Evolutionary conservation across 148 eudicot species (phyloP).

Genomic region (Vaccinium macrocarpon): DNA sequence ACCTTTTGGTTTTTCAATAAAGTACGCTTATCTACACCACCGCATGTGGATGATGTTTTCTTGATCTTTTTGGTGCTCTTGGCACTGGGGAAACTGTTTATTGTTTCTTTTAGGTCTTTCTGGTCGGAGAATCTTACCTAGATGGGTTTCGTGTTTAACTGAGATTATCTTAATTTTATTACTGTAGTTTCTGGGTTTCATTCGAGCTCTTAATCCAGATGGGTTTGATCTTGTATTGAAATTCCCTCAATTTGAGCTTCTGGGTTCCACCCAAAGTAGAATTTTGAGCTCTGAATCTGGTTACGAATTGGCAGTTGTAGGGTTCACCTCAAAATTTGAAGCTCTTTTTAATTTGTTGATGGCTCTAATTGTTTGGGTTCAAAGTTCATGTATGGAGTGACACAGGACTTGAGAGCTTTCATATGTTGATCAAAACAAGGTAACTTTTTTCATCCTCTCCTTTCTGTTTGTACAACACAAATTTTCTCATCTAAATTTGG

Average conservation of each 20-base stretch:
- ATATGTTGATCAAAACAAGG: slow-evolving; percentile 1
- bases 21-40: background rate
- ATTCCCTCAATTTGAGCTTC: slow-evolving; percentile 9
- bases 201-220: background rate
- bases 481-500: slow-evolving; percentile 18
- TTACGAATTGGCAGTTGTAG: background rate
- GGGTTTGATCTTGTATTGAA: background rate
- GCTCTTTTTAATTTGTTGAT: background rate
- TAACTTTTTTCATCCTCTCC: background rate
- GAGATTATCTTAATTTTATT: background rate
- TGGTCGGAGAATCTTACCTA: background rate
- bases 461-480: background rate
- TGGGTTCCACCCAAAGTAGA: background rate
- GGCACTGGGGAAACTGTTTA: background rate
- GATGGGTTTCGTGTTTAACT: background rate
- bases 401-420: background rate
- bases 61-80: slow-evolving; percentile 2
- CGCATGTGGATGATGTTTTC: slow-evolving; percentile 21
- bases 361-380: background rate
- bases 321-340: background rate
- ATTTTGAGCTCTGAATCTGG: background rate
- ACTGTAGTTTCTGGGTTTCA: background rate
- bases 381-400: background rate
- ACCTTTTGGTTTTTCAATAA: background rate
- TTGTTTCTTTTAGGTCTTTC: background rate